phyloP scores from a whole-genome alignment of 306 rosid genomes.

The Begonia loranthoides region DNA sequence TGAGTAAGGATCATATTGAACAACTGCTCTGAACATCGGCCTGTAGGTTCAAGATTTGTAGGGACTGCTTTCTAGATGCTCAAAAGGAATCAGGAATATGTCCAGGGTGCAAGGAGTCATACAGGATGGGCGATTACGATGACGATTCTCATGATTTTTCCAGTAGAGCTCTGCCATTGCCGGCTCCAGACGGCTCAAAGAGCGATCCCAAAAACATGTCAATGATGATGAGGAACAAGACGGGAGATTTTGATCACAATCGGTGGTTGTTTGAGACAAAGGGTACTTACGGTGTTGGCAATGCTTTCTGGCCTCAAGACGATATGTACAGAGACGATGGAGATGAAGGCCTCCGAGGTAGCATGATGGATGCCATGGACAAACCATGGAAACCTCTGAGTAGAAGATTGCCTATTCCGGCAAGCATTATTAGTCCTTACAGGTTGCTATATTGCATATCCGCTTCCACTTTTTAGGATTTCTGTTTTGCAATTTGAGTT shows the following conservation, averaged over 20 bases:
- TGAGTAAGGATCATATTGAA: too few relatives aligned
- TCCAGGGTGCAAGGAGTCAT: conserved; percentile 86
- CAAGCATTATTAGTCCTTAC: conserved; percentile 66
- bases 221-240: conserved; percentile 68
- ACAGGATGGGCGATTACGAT: conserved; percentile 39
- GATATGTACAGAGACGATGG: conserved; percentile 28
- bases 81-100: conserved; percentile 50
- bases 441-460: too few relatives aligned
- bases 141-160: conserved; percentile 32
- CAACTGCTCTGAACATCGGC: too few relatives aligned
- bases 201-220: conserved; percentile 52
- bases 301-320: conserved; percentile 58
- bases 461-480: too few relatives aligned
- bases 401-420: conserved; percentile 34
- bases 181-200: conserved; percentile 44
- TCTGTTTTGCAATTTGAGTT: too few relatives aligned
- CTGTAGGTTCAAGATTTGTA: conserved; percentile 69
- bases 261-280: conserved; percentile 77
- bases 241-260: conserved; percentile 84
- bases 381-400: conserved; percentile 74
- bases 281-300: conserved; percentile 86
- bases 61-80: conserved; percentile 80
- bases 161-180: conserved; percentile 33
- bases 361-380: conserved; percentile 36
- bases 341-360: conserved; percentile 21